A percentile compares a stretch with the other conserved stretches of the same genome.
Conservation (phyloP, 1,284 basidiomycete species). For the Cryptococcus maquisensis region DNA sequence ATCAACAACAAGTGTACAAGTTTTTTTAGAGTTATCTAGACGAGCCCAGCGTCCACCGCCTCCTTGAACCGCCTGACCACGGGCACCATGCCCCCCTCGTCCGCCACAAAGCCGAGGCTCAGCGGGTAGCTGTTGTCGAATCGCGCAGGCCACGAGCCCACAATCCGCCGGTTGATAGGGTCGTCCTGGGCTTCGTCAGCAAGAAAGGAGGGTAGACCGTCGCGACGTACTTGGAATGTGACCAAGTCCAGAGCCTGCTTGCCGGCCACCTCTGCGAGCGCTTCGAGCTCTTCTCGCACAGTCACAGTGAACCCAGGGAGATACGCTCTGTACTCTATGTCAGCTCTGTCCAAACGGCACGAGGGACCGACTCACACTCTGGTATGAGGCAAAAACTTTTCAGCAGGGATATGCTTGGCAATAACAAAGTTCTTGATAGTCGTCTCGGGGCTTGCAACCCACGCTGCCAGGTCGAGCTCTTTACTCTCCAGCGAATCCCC, state of each 20-base stretch:
- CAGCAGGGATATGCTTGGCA: constrained; percentile 55
- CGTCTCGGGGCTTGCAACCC: constrained; percentile 57
- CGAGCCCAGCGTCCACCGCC: constrained; percentile 34
- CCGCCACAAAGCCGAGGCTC: constrained; percentile 42
- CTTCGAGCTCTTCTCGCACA: constrained; percentile 45
- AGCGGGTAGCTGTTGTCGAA: constrained; percentile 46
- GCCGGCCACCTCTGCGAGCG: constrained; percentile 41
- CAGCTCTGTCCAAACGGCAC: neutral
- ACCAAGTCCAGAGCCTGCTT: constrained; percentile 42
- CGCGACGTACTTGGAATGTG: constrained; percentile 34
- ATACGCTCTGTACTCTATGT: constrained; percentile 23
- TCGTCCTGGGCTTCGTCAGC: constrained; percentile 30
- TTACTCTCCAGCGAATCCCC: constrained; percentile 41
- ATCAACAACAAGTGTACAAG: too few species aligned
- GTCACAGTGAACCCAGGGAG: constrained; percentile 48
- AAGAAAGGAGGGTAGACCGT: neutral
- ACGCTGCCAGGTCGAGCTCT: constrained; percentile 52
- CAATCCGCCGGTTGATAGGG: constrained; percentile 47
- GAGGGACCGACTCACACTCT: constrained; percentile 35
- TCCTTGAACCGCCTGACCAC: constrained; percentile 46
- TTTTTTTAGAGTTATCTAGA: constrained; percentile 12
- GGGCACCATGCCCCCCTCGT: constrained; percentile 46
- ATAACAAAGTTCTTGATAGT: constrained; percentile 58
- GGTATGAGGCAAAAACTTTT: constrained; percentile 54
- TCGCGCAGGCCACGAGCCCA: constrained; percentile 43